Evolutionary conservation across 1,139 yeast genomes (phyloP), one percentile per base, ranked within the genome.

Genomic region (Pichia sp.): DNA sequence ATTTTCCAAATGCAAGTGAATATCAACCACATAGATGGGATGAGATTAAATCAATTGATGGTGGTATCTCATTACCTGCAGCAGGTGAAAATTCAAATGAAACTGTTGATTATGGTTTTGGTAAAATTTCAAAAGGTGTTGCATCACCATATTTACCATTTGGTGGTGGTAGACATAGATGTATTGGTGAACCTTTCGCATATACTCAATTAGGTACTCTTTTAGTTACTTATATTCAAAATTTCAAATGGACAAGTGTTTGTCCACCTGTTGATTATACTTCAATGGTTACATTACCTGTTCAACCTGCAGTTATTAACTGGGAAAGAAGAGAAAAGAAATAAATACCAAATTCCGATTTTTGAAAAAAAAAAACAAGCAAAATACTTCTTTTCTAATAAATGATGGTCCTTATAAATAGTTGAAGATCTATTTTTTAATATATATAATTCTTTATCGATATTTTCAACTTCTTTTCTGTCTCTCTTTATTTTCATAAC

Each of bases 161-260:
- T 66, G 99, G 99, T 62, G 99, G 98, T 70, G 99, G 99, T 61
- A 87, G 99, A 77, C 99, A 93, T 70, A 86, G 99, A 74, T 93
- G 99, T 74, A 90, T 93, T 66, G 99, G 99, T 65, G 99, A 93
- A 73, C 98, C 91, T 68, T 93, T 93, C 74, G 99, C 99, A 45
- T 89, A 85, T 70, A 84, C 86, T 60, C 99, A 93, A 74, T 80
- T 93, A 63, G 96, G 96, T 52, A 84, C 95, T 52, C 77, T 93
- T 57, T 75, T 95, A 67, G 74, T 90, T 41, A 80, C 90, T 27
- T 87, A 76, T 68, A 80, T 91, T 39, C 86, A 86, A 69, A 83
- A 86, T 58, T 72, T 87, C 67, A 84, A 77, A 67, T 91, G 96
- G 96, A 75, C 76, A 46, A 68, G 71, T 42, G 70, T 74, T 45